Conservation (phyloP, 176 grass and related monocot species). For the Elymus sibiricus region DNA sequence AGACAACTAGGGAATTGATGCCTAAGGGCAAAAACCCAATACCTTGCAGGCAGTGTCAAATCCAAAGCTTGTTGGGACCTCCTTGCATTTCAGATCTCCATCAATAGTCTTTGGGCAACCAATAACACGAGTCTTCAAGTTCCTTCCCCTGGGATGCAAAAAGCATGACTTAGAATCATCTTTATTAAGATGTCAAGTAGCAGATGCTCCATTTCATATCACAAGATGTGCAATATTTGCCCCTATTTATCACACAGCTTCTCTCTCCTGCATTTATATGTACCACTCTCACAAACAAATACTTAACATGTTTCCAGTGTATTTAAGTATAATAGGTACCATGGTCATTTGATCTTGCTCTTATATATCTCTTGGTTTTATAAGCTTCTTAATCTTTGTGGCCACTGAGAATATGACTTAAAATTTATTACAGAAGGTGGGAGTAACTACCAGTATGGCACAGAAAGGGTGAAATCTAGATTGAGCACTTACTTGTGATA, state of each 20-base stretch:
- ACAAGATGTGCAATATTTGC: neutral
- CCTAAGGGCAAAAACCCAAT: slow-evolving; percentile 9
- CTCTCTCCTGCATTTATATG: neutral
- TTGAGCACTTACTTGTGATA: neutral
- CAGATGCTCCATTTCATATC: neutral
- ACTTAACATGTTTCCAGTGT: neutral
- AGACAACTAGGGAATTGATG: neutral
- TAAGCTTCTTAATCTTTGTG: neutral
- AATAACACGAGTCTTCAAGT: slow-evolving; percentile 87
- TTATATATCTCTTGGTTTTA: neutral
- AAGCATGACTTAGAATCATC: neutral
- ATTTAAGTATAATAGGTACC: neutral
- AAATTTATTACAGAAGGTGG: neutral
- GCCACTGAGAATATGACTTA: neutral
- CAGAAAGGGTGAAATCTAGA: neutral
- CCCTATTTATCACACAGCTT: neutral
- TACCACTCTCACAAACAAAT: neutral
- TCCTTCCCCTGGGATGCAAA: slow-evolving; percentile 59
- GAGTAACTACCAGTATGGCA: neutral
- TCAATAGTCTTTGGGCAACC: slow-evolving; percentile 99
- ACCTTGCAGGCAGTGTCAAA: slow-evolving; percentile 99
- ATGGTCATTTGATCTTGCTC: neutral
- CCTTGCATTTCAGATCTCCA: slow-evolving; percentile 95
- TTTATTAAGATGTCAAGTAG: neutral
- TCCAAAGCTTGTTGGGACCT: slow-evolving; percentile 97